Percentiles rank a stretch among this genome's conserved stretches.
These are phyloP conservation scores for Scheffersomyces titani DNA, from an alignment of 1,139 yeast genomes.

Conservation along the genomic window DNA sequence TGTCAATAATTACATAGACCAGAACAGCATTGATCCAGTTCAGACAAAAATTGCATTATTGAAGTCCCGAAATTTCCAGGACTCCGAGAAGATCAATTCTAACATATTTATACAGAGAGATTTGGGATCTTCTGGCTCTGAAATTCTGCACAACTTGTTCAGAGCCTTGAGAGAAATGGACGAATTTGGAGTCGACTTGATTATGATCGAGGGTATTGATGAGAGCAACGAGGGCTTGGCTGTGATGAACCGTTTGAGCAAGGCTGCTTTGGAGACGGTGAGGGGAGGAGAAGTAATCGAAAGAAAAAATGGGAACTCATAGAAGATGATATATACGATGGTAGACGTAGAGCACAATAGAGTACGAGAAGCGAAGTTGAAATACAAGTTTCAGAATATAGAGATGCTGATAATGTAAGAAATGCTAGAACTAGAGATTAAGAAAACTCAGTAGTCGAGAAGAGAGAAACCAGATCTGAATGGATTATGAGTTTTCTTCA, in stretches of 20 bases:
- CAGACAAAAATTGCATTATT: slow-evolving; percentile 48
- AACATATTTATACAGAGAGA: slow-evolving; percentile 37
- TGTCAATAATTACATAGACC: slow-evolving; percentile 25
- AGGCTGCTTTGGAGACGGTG: slow-evolving; percentile 71
- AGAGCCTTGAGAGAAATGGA: slow-evolving; percentile 72
- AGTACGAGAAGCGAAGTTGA: background rate
- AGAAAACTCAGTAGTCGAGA: background rate
- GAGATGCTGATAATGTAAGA: background rate
- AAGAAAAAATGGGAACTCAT: background rate
- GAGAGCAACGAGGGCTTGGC: slow-evolving; percentile 84
- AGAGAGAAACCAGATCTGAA: background rate
- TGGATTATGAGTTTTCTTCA: background rate
- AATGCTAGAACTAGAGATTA: background rate
- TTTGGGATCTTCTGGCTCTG: slow-evolving; percentile 59
- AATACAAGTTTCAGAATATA: background rate
- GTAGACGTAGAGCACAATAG: background rate
- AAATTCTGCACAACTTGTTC: slow-evolving; percentile 76
- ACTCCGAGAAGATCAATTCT: slow-evolving; percentile 20
- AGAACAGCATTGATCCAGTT: slow-evolving; percentile 13
- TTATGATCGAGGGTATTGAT: slow-evolving; percentile 73
- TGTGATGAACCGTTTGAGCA: slow-evolving; percentile 84
- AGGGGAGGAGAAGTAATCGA: background rate
- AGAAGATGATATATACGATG: background rate
- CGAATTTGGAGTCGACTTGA: slow-evolving; percentile 58
- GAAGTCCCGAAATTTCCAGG: slow-evolving; percentile 35